These are phyloP conservation scores for Drosera spatulata DNA, from an alignment of 179 eudicot genomes.

Conservation along the genomic window DNA sequence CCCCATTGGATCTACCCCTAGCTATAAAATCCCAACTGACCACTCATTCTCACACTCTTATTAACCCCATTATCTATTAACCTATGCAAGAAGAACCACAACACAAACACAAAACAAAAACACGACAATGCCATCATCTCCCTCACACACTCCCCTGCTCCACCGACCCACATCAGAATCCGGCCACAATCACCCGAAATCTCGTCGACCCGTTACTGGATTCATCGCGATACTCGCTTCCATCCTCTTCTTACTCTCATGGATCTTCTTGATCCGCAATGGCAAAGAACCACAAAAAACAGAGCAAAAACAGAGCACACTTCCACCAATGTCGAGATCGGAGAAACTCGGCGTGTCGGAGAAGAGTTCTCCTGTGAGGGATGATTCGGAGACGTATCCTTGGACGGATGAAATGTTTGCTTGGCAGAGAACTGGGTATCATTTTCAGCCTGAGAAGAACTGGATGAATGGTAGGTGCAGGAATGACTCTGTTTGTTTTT, in stretches of 20 bases:
- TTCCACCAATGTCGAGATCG: slow-evolving; percentile 16
- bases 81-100: background rate
- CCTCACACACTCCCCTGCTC: slow-evolving; percentile 8
- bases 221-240: slow-evolving; percentile 2
- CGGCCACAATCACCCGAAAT: slow-evolving; percentile 11
- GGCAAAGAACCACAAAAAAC: background rate
- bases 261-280: slow-evolving; percentile 7
- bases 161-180: slow-evolving; percentile 5
- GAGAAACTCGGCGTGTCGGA: slow-evolving; percentile 36
- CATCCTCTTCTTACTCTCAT: slow-evolving; percentile 14
- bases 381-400: slow-evolving; percentile 12
- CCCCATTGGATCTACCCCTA: too few relatives aligned
- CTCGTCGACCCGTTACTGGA: slow-evolving; percentile 9
- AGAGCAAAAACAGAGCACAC: background rate
- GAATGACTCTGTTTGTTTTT: background rate
- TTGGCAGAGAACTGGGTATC: slow-evolving; percentile 48
- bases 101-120: background rate
- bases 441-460: slow-evolving; percentile 41
- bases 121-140: background rate
- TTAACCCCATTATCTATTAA: background rate
- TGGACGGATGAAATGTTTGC: slow-evolving; percentile 30
- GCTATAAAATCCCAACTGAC: background rate
- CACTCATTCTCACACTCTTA: background rate
- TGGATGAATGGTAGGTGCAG: slow-evolving; percentile 44
- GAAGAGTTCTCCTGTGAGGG: slow-evolving; percentile 20